Evolutionary conservation across 2,329 filamentous ascomycete genomes (phyloP), one percentile per base, ranked within the genome.

Genomic region (Trichoderma koningii): DNA sequence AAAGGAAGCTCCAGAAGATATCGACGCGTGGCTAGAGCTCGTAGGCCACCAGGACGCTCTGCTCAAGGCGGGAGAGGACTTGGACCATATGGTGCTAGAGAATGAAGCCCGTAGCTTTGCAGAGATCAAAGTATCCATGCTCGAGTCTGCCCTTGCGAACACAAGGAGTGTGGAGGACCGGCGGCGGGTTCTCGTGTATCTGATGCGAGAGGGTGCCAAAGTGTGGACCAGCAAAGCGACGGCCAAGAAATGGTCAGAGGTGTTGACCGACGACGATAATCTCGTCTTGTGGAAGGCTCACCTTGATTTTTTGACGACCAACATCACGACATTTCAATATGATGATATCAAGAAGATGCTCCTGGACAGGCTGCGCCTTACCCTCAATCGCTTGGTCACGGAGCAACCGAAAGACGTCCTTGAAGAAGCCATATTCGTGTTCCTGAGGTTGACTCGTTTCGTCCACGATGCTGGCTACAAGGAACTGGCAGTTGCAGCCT

Each of bases 41-140:
- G 89, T 94, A 52, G 79, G 87, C 7, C 87, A 96, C 67, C 94
- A 98, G 76, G 87, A 92, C 67, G 75, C 77, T 2, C 80, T 96
- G 63, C 78, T 94, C 48, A 79, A 79, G 59, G 78, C 81, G 26
- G 80, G 81, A 28, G 77, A 81, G 23, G 76, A 76, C 50, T 73
- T 72, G 66, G 79, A 78, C 71, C 81, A 73, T 48, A 80, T 76
- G 45, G 75, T 72, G 34, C 87, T 86, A 0, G 78, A 80, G 30
- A 85, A 87, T 3, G 90, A 95, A 71, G 79, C 81, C 57, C 84
- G 83, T 67, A 89, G 89, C 67, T 85, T 91, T 63, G 88, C 92
- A 3, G 89, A 95, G 68, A 87, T 97, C 63, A 94, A 92, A 69
- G 78, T 96, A 2, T 87, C 89, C 2, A 86, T 96, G 67, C 91